Evolutionary conservation across 495 filamentous ascomycete genomes (phyloP), one percentile per base, ranked within the genome.

Genomic region (Xylaria cubensis): DNA sequence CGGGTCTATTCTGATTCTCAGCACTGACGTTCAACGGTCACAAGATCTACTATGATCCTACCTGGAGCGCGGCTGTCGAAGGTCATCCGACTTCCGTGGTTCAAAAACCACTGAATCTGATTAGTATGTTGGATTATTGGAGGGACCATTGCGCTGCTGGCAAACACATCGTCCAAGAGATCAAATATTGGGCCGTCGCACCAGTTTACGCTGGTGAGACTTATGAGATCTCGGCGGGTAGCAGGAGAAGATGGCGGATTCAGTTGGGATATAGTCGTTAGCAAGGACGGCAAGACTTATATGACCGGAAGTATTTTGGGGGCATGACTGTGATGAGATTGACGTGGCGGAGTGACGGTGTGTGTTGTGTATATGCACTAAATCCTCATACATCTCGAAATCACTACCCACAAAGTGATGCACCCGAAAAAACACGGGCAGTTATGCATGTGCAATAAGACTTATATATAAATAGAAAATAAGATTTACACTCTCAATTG

Each of bases 11-110:
- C 77, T 86, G 91, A 4, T 93, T 93, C 82, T 91, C 89, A 0
- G 91, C 91, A 0, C 78, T 94, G 29, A 93, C 91, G 3, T 92
- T 91, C 78, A 93, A 93, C 71, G 88, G 85, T 0, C 92, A 93
- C 74, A 92, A 88, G 78, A 93, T 93, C 51, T 91, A 93, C 75
- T 92, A 91, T 76, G 90, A 89, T 46, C 77, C 82, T 3, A 80
- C 84, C 4, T 92, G 89, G 89, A 86, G 86, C 17, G 80, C 83
- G 4, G 80, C 86, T 17, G 83, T 90, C 19, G 90, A 92, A 69
- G 88, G 88, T 0, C 89, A 91, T 71, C 82, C 81, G 39, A 84
- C 85, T 69, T 75, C 89, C 13, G 89, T 91, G 5, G 90, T 92
- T 19, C 90, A 92, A 74, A 90, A 88, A 0, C 89, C 89, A 3